Evolutionary conservation across 371 early-diverging fungal species (phyloP), one percentile per base, ranked within the genome.

Genomic region (Chytridium lagenaria): DNA sequence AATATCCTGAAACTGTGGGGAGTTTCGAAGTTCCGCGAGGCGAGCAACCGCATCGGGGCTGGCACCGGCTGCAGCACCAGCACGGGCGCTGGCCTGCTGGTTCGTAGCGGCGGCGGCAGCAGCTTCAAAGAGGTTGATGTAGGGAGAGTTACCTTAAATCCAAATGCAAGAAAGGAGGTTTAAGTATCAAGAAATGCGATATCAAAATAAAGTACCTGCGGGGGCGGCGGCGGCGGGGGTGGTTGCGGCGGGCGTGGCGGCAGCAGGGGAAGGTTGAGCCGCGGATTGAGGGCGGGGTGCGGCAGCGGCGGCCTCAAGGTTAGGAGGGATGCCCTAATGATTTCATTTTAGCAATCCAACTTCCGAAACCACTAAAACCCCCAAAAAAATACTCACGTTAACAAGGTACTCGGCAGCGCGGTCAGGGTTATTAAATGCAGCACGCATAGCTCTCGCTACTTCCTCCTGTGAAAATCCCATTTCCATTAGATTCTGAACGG

Each of bases 381-480:
- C 59, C n/a, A 23, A 23, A 28, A 1, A 37, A 10, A 15, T 16
- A 70, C 84, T 67, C 84, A 93, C 98, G 67, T 85, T 95, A 80
- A 96, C 90, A 69, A 98, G 84, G 79, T 97, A 98, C 81, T 98
- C 98, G 5, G 93, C 96, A 36, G 98, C 98, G 70, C 98, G 88
- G 77, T 96, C 96, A 2, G 98, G 96, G 79, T 98, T 98, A 82
- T 97, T 97, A 81, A 92, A 98, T 75, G 95, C 94, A 22, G 98
- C 97, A 40, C 96, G 90, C 92, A 98, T 94, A 34, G 98, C 98
- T 68, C 84, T 81, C 59, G 90, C 88, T 72, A 95, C 93, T 77
- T 95, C 89, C 16, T 93, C 93, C 66, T 94, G 89, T 68, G 91
- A 88, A 82, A 93, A 98, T 3, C 98, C 98, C 96, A 98, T 95